Conservation (phyloP, 1,284 basidiomycete genomes). For the Cryptococcus hybrid region DNA sequence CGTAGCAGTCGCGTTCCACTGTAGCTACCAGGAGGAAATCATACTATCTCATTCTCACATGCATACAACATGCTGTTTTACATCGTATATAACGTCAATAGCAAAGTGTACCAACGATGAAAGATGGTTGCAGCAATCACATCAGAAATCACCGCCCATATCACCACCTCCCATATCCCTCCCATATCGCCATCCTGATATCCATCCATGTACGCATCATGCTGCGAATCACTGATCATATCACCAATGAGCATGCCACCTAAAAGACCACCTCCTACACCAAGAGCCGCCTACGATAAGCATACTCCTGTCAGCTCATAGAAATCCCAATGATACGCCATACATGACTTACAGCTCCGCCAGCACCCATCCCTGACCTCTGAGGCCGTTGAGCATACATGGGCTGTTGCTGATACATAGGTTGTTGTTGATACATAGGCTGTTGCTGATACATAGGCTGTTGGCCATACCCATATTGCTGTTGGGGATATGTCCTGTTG, state of each 20-base stretch:
- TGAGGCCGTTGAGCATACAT: slow-evolving; percentile 16
- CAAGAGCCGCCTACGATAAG: slow-evolving; percentile 27
- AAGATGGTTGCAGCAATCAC: background rate
- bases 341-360: slow-evolving; percentile 26
- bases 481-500: slow-evolving; percentile 28
- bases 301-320: background rate
- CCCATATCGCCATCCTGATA: slow-evolving; percentile 34
- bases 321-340: background rate
- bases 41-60: no score
- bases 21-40: no score
- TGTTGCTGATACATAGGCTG: slow-evolving; percentile 21
- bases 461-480: slow-evolving; percentile 17
- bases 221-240: slow-evolving; percentile 30
- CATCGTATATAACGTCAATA: no score
- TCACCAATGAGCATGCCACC: slow-evolving; percentile 49
- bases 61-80: no score
- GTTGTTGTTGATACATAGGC: slow-evolving; percentile 17
- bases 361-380: slow-evolving; percentile 39
- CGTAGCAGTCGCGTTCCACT: no score
- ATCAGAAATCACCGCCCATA: slow-evolving; percentile 27
- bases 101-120: no score
- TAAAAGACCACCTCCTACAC: slow-evolving; percentile 45
- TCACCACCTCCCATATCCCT: slow-evolving; percentile 25
- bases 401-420: slow-evolving; percentile 13
- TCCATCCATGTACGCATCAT: slow-evolving; percentile 39